Percentiles rank a stretch among this genome's conserved stretches.
Evolutionary conservation across 2,329 filamentous ascomycete genomes (phyloP).

Genomic region (Colletotrichum filicis): DNA sequence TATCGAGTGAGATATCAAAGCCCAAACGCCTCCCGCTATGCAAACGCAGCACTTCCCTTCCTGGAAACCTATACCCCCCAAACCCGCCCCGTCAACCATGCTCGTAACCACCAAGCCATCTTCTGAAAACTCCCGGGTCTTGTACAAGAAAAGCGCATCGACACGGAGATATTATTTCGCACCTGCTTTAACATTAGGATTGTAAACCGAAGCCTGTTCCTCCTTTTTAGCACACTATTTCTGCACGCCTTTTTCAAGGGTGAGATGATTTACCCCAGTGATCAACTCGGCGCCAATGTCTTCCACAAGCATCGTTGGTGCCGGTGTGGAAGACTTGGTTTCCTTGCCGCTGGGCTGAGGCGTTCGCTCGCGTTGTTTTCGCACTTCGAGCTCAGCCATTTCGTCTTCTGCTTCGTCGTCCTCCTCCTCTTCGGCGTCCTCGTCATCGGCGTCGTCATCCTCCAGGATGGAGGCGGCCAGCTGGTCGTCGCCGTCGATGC

Average conservation of each 20-base stretch:
- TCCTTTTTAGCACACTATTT: constrained; percentile 38
- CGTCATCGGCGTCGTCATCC: constrained; percentile 46
- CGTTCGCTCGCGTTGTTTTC: constrained; percentile 28
- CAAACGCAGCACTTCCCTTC: constrained; percentile 7
- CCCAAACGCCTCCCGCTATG: constrained; percentile 35
- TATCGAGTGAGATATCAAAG: constrained; percentile 8
- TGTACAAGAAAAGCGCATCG: constrained; percentile 18
- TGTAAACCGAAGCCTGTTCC: constrained; percentile 33
- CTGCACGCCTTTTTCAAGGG: constrained; percentile 53
- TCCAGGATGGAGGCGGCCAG: constrained; percentile 54
- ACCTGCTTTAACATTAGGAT: constrained; percentile 32
- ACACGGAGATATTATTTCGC: constrained; percentile 24
- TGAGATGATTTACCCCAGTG: constrained; percentile 67
- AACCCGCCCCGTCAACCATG: background rate
- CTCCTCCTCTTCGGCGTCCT: constrained; percentile 46
- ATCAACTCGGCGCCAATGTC: constrained; percentile 68
- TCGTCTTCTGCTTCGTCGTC: constrained; percentile 47
- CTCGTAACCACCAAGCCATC: constrained; percentile 4
- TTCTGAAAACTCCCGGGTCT: background rate
- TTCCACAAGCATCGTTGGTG: constrained; percentile 44
- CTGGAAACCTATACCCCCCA: background rate
- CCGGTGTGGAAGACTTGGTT: constrained; percentile 34
- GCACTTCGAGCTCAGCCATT: constrained; percentile 51
- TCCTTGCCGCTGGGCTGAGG: constrained; percentile 30
- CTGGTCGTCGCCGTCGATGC: constrained; percentile 55